These are phyloP conservation scores for Guadua angustifolia DNA, from an alignment of 176 grass and related monocot species.

Conservation along the genomic window DNA sequence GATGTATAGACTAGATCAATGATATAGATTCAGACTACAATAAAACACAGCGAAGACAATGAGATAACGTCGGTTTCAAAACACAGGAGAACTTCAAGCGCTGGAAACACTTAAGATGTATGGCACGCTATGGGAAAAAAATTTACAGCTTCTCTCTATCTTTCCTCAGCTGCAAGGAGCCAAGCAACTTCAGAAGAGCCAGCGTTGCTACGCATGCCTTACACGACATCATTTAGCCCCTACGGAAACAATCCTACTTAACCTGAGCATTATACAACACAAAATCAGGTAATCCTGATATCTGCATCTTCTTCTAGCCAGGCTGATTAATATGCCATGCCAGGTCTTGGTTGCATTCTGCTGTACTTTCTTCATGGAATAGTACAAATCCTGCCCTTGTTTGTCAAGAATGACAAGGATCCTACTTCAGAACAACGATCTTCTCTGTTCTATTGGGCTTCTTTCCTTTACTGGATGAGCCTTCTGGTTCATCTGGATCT, in stretches of 20 bases:
- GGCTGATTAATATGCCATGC: neutral
- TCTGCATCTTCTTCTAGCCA: neutral
- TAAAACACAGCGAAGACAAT: neutral
- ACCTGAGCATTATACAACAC: slow-evolving; percentile 32
- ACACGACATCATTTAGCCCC: neutral
- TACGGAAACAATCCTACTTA: slow-evolving; percentile 1
- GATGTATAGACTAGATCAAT: neutral
- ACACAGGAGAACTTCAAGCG: neutral
- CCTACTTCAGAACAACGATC: slow-evolving; percentile 74
- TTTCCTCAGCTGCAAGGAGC: neutral
- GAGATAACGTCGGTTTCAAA: neutral
- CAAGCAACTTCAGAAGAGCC: no score
- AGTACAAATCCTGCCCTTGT: neutral
- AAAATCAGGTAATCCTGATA: neutral
- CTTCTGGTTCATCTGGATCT: slow-evolving; percentile 14
- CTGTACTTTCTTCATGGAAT: neutral
- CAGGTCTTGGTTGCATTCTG: slow-evolving; percentile 11
- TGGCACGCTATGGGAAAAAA: neutral
- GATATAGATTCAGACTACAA: neutral
- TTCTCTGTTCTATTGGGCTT: slow-evolving; percentile 70
- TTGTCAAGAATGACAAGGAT: slow-evolving; percentile 5
- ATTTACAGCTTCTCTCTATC: neutral
- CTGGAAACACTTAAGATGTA: neutral
- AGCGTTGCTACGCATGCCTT: neutral
- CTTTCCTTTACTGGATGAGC: slow-evolving; percentile 28